Base-by-base conservation (phyloP, 1,139 yeast species). In the Yamadazyma diospyri region DNA sequence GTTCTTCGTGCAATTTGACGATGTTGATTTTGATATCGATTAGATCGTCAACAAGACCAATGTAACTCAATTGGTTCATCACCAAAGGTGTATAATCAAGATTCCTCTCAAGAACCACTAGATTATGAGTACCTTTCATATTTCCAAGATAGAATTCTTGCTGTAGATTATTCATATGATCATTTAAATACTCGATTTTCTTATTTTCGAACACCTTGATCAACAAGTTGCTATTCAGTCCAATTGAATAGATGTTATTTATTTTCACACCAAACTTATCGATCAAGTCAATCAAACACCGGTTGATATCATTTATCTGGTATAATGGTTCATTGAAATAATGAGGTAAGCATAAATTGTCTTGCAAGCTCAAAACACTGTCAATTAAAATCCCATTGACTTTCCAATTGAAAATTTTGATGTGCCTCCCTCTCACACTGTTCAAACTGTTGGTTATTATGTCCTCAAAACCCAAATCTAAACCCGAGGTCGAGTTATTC, bases 31-130 rank as follows among this genome's bases (percentile, higher is more conserved):
- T 63, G 5, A 78, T 60, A 4, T 72, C 76, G 46, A 78, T 69
- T 16, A 79, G 56, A 50, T 88, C 96, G 51, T 86, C 89, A 15
- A 88, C 64, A 10, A 92, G 63, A 0, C 98, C 98, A 22, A 76
- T 71, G 51, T 89, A 92, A 2, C 87, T 84, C 45, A 88, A 60
- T 48, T 92, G 97, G 22, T 80, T 77, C 40, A 87, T 60, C 10
- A 86, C 50, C 2, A 88, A 81, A 0, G 95, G 77, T 5, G 82
- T 53, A 30, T 76, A 69, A 57, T 92, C 98, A 21, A 80, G 54
- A 36, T 78, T 76, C 33, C 98, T 65, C 50, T 92, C 98, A 15
- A 92, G 50, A 1, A 89, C 80, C 11, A 92, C 70, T 30, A 89
- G 59, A 53, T 82, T 86, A 24, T 76, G 51, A 33, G 73, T 73